Evolutionary conservation across 768 basidiomycete genomes (phyloP).

Genomic region (Pleurotus djamor): DNA sequence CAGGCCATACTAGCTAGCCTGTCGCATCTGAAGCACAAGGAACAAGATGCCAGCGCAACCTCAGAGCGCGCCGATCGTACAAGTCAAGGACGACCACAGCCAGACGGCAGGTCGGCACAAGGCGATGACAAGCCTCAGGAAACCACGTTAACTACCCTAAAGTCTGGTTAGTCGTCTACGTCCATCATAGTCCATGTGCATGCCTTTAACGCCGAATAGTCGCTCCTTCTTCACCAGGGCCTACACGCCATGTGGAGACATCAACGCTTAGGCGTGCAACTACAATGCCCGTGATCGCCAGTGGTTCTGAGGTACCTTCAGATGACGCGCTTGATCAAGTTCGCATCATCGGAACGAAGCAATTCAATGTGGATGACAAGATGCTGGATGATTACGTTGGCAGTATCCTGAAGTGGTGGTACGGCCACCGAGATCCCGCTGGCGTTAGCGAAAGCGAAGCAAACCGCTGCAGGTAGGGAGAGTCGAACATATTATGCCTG

Average conservation of each 20-base stretch:
- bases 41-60: neutral
- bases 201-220: neutral
- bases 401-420: constrained; percentile 72
- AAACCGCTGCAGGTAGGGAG: constrained; percentile 56
- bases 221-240: neutral
- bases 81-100: neutral
- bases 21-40: constrained; percentile 11
- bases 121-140: neutral
- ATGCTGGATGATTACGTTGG: constrained; percentile 53
- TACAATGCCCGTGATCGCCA: neutral
- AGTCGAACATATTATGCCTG: constrained; percentile 22
- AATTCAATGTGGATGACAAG: constrained; percentile 51
- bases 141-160: neutral
- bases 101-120: neutral
- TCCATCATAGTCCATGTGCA: too few species aligned
- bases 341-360: constrained; percentile 63
- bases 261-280: neutral
- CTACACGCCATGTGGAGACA: neutral
- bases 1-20: constrained; percentile 48
- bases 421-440: constrained; percentile 59
- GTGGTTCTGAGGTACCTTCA: neutral
- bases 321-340: constrained; percentile 15
- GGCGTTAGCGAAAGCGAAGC: constrained; percentile 67
- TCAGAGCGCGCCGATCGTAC: neutral
- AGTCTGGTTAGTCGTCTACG: too few species aligned